Percentiles rank a stretch among this genome's conserved stretches.
Evolutionary conservation across 768 basidiomycete genomes (phyloP).

Genomic region (Panaeolus papilionaceus): DNA sequence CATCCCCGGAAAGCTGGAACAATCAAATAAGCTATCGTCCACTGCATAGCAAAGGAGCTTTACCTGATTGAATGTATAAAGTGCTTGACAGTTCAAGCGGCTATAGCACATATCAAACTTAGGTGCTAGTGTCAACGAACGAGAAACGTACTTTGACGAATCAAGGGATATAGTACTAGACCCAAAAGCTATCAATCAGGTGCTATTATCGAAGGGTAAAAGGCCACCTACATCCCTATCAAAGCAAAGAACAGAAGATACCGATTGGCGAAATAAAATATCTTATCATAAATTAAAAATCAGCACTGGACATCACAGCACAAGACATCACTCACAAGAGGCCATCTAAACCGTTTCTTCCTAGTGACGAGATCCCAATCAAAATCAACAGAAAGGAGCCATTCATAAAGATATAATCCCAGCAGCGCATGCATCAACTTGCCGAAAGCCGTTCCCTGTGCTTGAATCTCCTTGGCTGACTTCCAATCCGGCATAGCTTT

Average conservation of each 20-base stretch:
- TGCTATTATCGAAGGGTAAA: slow-evolving; percentile 14
- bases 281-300: slow-evolving; percentile 36
- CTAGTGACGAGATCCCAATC: slow-evolving; percentile 67
- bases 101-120: slow-evolving; percentile 28
- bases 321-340: slow-evolving; percentile 52
- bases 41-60: background rate
- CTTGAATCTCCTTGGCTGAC: slow-evolving; percentile 50
- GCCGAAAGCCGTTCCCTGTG: slow-evolving; percentile 50
- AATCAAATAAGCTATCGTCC: background rate
- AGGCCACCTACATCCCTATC: slow-evolving; percentile 64
- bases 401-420: slow-evolving; percentile 65
- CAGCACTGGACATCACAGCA: background rate
- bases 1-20: slow-evolving; percentile 39
- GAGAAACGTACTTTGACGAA: slow-evolving; percentile 42
- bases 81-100: slow-evolving; percentile 62
- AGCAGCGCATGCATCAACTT: slow-evolving; percentile 65
- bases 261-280: slow-evolving; percentile 72
- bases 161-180: slow-evolving; percentile 60
- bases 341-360: slow-evolving; percentile 67
- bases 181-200: slow-evolving; percentile 20
- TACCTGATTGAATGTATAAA: slow-evolving; percentile 71
- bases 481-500: slow-evolving; percentile 57
- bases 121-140: background rate
- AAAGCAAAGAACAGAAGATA: slow-evolving; percentile 70
- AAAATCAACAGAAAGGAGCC: slow-evolving; percentile 64